A percentile compares a stretch with the other conserved stretches of the same genome.
Conservation (phyloP, 768 basidiomycete species). For the Boletellus emodensis region DNA sequence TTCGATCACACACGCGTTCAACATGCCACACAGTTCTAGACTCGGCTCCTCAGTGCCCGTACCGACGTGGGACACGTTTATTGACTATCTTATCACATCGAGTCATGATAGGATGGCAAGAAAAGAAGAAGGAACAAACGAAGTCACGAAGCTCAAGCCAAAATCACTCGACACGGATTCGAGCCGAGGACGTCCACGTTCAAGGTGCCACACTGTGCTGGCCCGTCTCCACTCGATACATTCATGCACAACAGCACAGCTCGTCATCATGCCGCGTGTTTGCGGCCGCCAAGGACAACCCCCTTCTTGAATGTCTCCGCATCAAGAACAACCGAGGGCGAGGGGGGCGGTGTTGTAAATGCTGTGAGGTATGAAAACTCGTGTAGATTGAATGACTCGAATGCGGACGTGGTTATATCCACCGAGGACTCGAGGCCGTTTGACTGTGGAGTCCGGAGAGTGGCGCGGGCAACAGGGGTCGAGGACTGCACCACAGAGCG, state of each 20-base stretch:
- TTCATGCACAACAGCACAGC: conserved; percentile 1
- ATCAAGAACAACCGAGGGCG: conserved; percentile 17
- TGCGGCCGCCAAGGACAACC: conserved; percentile 4
- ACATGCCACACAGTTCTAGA: conserved; percentile 15
- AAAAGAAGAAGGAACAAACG: conserved; percentile 2
- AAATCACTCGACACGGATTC: conserved; percentile 1
- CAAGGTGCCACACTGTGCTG: conserved; percentile 1
- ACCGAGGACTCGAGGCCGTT: no score
- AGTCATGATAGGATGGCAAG: conserved; percentile 17
- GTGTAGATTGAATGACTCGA: conserved; percentile 23
- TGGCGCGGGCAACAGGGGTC: no score
- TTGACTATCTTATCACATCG: conserved; percentile 20
- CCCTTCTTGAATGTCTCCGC: conserved; percentile 10
- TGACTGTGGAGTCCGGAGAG: no score
- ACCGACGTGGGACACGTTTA: background rate
- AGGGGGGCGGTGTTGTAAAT: conserved; percentile 29
- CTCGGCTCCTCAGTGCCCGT: background rate
- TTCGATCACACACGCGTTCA: conserved; percentile 18
- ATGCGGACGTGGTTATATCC: conserved; percentile 3
- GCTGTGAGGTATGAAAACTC: conserved; percentile 32
- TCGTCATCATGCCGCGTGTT: conserved; percentile 12
- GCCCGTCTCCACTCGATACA: conserved; percentile 12
- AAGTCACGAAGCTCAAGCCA: conserved; percentile 14
- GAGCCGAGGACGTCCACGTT: no score
- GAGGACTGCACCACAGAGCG: no score